Conservation (phyloP, 169 alveolate species). For the Amoebophrya sp. region DNA sequence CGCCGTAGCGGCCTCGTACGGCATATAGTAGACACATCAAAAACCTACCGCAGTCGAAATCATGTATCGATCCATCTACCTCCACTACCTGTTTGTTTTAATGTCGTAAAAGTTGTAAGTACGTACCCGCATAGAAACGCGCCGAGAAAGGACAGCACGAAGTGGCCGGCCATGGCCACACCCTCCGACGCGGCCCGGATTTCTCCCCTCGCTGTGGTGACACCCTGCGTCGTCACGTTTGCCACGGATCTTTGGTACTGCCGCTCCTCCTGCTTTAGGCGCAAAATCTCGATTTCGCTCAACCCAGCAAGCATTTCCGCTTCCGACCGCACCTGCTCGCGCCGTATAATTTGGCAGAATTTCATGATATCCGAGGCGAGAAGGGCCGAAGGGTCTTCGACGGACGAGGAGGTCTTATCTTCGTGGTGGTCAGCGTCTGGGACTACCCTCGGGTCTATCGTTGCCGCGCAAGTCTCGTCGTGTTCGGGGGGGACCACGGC, state of each 20-base stretch:
- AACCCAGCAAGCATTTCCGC: not conserved
- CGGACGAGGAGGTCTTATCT: too few relatives aligned
- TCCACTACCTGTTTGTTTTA: too few relatives aligned
- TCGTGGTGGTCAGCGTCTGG: too few relatives aligned
- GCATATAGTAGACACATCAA: not conserved
- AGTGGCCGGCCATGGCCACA: not conserved
- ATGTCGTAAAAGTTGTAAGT: too few relatives aligned
- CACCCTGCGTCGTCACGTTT: not conserved
- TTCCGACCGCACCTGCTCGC: not conserved
- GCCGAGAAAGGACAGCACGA: not conserved
- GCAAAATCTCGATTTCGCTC: not conserved
- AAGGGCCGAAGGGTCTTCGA: too few relatives aligned
- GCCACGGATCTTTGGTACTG: not conserved
- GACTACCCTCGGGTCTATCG: too few relatives aligned
- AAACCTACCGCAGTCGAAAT: too few relatives aligned
- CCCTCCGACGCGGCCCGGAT: not conserved
- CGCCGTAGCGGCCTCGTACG: not conserved
- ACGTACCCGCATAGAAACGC: not conserved
- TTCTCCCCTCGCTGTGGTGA: not conserved
- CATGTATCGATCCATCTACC: too few relatives aligned
- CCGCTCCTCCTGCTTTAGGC: not conserved
- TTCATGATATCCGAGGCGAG: too few relatives aligned
- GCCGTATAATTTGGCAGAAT: not conserved
- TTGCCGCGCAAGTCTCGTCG: too few relatives aligned
- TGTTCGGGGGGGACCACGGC: too few relatives aligned